A percentile compares a stretch with the other conserved stretches of the same genome.
Conservation (phyloP, 257 asterid species). For the Schizonepeta tenuifolia region DNA sequence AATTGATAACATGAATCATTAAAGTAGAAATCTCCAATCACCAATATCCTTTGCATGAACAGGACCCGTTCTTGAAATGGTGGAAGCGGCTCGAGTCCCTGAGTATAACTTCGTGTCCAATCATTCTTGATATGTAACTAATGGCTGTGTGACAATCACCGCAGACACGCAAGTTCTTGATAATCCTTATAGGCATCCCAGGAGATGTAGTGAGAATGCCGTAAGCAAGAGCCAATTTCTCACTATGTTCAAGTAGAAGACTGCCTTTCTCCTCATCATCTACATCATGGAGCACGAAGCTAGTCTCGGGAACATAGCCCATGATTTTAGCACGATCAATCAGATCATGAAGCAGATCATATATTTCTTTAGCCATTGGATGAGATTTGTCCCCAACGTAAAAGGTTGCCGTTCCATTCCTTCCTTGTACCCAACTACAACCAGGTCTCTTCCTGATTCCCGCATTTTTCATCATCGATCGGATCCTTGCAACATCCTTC, state of each 20-base stretch:
- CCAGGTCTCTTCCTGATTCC: constrained; percentile 93
- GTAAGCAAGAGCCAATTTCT: constrained; percentile 91
- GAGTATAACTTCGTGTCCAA: constrained; percentile 74
- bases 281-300: constrained; percentile 93
- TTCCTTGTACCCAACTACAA: constrained; percentile 95
- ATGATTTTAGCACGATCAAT: constrained; percentile 62
- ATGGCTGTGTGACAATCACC: constrained; percentile 88
- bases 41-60: constrained; percentile 95
- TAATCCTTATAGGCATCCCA: constrained; percentile 85
- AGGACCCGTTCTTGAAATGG: constrained; percentile 83
- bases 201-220: constrained; percentile 78
- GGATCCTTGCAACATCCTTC: constrained; percentile 83
- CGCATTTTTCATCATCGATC: constrained; percentile 68
- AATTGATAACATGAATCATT: not conserved
- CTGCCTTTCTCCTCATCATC: constrained; percentile 91
- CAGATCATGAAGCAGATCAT: constrained; percentile 60
- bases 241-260: constrained; percentile 83
- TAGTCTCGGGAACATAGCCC: constrained; percentile 91
- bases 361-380: constrained; percentile 68
- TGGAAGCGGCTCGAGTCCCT: constrained; percentile 94
- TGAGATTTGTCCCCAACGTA: constrained; percentile 85
- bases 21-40: constrained; percentile 35
- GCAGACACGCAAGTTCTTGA: constrained; percentile 87
- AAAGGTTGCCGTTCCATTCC: constrained; percentile 67
- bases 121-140: constrained; percentile 66